phyloP scores from a whole-genome alignment of 2,329 filamentous ascomycete species.

The Colletotrichum theobromicola region DNA sequence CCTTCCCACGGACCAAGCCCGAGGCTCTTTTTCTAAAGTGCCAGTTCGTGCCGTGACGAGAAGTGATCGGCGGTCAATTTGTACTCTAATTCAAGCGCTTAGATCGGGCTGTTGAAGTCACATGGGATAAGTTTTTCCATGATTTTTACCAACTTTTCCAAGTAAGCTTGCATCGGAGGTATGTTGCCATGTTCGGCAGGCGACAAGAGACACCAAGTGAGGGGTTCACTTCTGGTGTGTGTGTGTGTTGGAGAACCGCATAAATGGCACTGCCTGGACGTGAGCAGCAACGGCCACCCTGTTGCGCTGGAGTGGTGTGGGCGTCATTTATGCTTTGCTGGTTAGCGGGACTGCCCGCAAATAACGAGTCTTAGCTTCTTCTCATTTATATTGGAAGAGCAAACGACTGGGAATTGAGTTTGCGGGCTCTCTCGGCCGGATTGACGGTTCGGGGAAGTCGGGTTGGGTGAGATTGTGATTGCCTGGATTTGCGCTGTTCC shows the following conservation, averaged over 20 bases:
- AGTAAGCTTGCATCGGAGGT: constrained; percentile 1
- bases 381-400: not conserved
- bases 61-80: not conserved
- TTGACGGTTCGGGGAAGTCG: not conserved
- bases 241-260: not conserved
- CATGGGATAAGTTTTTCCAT: not conserved
- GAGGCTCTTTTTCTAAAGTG: not conserved
- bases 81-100: not conserved
- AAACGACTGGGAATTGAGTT: not conserved
- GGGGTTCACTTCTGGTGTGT: not conserved
- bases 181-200: constrained; percentile 15
- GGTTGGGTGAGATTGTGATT: not conserved
- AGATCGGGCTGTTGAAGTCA: not conserved
- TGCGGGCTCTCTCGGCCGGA: not conserved
- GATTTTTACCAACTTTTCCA: not conserved
- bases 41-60: not conserved
- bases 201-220: not conserved
- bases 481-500: not conserved
- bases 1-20: not conserved
- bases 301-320: not conserved
- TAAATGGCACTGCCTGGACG: not conserved
- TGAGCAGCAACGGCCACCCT: not conserved
- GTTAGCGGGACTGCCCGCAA: not conserved
- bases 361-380: not conserved
- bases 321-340: not conserved